phyloP scores from a whole-genome alignment of 2,329 filamentous ascomycete species.

The Elsinoe arachidis region DNA sequence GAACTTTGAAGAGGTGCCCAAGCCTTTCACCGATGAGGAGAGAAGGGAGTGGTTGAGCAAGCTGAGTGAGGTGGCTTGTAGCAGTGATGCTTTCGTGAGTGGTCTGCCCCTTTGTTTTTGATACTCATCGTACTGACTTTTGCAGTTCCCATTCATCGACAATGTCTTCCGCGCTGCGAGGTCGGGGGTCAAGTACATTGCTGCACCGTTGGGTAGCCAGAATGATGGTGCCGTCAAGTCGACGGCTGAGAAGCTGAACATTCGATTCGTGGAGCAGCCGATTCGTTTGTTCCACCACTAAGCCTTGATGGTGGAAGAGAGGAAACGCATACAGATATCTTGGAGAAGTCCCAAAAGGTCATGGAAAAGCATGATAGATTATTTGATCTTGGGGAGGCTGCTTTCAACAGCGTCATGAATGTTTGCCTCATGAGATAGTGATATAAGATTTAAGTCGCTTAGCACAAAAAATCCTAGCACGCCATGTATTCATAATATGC shows the following conservation, averaged over 20 bases:
- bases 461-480: too few relatives aligned
- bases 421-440: background rate
- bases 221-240: conserved; percentile 76
- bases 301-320: background rate
- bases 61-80: conserved; percentile 73
- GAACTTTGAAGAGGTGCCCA: conserved; percentile 82
- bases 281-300: conserved; percentile 91
- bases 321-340: too few relatives aligned
- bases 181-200: conserved; percentile 91
- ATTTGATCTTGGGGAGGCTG: background rate
- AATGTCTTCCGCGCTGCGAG: conserved; percentile 87
- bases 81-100: conserved; percentile 90
- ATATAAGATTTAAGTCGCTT: background rate
- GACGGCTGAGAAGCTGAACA: conserved; percentile 82
- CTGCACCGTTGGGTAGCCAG: conserved; percentile 82
- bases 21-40: conserved; percentile 75
- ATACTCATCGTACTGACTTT: background rate
- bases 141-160: conserved; percentile 91
- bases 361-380: background rate
- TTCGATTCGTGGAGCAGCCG: conserved; percentile 93
- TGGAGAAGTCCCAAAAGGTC: background rate
- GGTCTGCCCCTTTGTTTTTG: background rate
- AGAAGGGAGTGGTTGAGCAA: conserved; percentile 76
- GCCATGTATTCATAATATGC: too few relatives aligned
- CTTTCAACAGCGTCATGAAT: background rate